Base-by-base conservation (phyloP, 805 yeast species). In the Suhomyces vadensis region DNA sequence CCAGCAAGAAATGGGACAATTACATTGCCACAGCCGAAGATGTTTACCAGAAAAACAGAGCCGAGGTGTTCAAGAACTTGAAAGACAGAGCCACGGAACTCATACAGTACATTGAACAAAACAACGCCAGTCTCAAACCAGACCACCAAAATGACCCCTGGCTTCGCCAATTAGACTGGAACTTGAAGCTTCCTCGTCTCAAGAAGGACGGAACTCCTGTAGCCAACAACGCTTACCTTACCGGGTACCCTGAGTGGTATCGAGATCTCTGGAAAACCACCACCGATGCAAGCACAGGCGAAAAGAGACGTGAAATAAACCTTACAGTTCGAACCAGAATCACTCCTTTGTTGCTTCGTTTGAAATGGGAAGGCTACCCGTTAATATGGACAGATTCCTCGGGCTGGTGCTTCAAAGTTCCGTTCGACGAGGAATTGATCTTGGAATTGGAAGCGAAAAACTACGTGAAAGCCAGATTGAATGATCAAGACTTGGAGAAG, bases 161-260 rank as follows among this genome's bases (percentile, higher is more conserved):
- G 99, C 69, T 91, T 31, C 71, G 75, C 2, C 99, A 95, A 62
- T 69, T 94, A 45, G 89, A 94, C 61, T 94, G 99, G 99, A 77
- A 81, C 0, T 67, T 84, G 1, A 72, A 71, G 24, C 84, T 86
- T 1, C 60, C 75, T 0, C 75, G 81, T 41, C 50, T 81, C 33
- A 87, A 83, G 10, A 88, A 88, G 57, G 72, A 77, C 29, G 95
- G 94, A 2, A 67, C 65, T 3, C 87, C 88, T 1, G 75, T 69
- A 19, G 86, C 87, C 43, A 81, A 78, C 20, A 96, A 88, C 61
- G 74, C 76, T 1, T 89, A 79, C 54, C 58, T 88, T 37, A 95
- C 96, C 0, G 98, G 97, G 0, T 88, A 75, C 55, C 99, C 99
- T 0, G 85, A 85, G 52, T 94, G 99, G 99, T 95, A 87, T 62